Percentiles rank a stretch among this genome's conserved stretches.
These are phyloP conservation scores for Fusarium sp. DNA, from an alignment of 2,329 filamentous ascomycete genomes.

Conservation along the genomic window DNA sequence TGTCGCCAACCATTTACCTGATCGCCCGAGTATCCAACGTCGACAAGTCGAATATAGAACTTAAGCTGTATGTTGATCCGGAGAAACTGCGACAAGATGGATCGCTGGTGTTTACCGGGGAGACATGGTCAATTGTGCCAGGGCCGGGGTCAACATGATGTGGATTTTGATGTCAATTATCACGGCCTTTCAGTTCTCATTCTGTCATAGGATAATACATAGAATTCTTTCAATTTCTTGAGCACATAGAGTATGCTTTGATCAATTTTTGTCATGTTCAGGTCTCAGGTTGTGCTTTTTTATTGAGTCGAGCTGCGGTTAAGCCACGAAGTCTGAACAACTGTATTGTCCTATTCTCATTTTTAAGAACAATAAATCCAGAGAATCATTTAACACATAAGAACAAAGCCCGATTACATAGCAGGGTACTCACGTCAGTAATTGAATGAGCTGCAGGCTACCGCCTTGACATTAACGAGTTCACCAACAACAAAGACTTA, in stretches of 20 bases:
- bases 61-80: constrained; percentile 59
- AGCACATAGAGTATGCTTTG: accelerated
- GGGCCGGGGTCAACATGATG: not conserved
- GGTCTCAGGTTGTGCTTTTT: accelerated
- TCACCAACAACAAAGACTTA: not conserved
- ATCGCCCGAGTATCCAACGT: constrained; percentile 60
- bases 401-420: accelerated
- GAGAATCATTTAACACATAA: not conserved
- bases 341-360: not conserved
- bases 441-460: not conserved
- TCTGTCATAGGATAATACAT: too few relatives aligned
- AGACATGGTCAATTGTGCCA: constrained; percentile 36
- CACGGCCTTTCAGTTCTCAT: not conserved
- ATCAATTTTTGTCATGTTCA: not conserved
- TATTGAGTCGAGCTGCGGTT: accelerated
- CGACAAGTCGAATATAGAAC: constrained; percentile 46
- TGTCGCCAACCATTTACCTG: constrained; percentile 53
- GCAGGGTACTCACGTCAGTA: not conserved
- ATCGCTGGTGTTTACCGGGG: constrained; percentile 41
- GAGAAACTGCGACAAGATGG: constrained; percentile 46
- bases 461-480: not conserved
- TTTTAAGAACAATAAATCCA: not conserved
- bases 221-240: not conserved
- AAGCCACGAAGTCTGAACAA: not conserved
- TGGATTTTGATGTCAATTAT: not conserved